Evolutionary conservation across 2,329 filamentous ascomycete genomes (phyloP), one percentile per base, ranked within the genome.

Genomic region (Leptographium galeiforme): DNA sequence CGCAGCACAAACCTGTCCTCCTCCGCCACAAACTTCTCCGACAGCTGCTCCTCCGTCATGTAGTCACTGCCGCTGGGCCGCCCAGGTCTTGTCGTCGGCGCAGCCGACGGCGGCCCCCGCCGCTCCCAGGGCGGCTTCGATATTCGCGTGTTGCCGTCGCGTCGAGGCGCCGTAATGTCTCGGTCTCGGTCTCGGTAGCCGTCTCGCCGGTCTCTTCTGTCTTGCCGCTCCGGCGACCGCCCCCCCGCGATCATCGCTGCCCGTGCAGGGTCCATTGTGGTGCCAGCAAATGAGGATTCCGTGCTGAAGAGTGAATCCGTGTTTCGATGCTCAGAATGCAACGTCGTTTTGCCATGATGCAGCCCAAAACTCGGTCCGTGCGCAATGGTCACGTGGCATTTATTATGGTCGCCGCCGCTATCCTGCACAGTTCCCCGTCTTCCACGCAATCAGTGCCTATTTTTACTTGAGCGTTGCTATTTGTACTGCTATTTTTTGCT

Each of bases 1-100:
- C 89, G 90, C 63, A 98, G 73, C 54, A 97, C 93, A 64, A 98
- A 98, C 59, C 85, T 84, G 71, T 98, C 93, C 68, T 98, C 93
- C 62, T 95, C 87, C 51, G 91, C 87, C 19, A 97, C 87, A 76
- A 93, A 98, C 63, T 85, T 78, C 32, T 82, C 76, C 59, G 83
- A 85, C 64, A 89, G 84, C 63, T 90, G 84, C 62, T 89, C 86
- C 64, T 89, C 80, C 55, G 84, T 85, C 57, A 87, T 62, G 52
- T 57, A 53, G 49, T 34, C 32, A 41, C 41, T 8, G 18, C 25
- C 14, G 33, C 56, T 63, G 50, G 58, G 63, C 49, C 53, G 61
- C 57, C 57, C 54, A 59, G 60, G 58, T 63, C 63, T 54, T 59
- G 57, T 25, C 41, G 11, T 33, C 12, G 18, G 64, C 16, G 43